Evolutionary conservation across 495 filamentous ascomycete genomes (phyloP), one percentile per base, ranked within the genome.

Genomic region (Annulohypoxylon bovei): DNA sequence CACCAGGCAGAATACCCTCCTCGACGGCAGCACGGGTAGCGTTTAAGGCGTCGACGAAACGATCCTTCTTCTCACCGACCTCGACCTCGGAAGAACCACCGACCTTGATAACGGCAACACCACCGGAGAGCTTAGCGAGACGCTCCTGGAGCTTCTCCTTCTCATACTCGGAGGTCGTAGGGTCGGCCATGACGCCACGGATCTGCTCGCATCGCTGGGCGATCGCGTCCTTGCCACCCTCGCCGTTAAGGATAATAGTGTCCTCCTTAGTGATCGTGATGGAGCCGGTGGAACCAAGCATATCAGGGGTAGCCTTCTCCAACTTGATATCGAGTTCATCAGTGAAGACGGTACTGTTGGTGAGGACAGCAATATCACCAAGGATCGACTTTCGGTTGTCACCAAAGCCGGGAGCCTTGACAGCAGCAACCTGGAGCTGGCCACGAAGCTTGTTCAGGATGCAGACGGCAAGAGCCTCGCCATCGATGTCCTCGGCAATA

Each of bases 231-330:
- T 98, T 98, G 88, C 84, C 91, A 63, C 95, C 95, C 76, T 98
- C 95, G 54, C 95, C 95, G 82, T 99, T 99, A 64, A 99, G 89
- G 78, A 99, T 90, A 82, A 99, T 98, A 76, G 95, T 99, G 82
- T 99, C 95, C 83, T 99, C 95, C 88, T 99, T 99, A 76, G 96
- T 99, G 84, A 99, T 98, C 79, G 95, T 97, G 86, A 99, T 98
- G 64, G 95, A 93, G 71, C 95, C 95, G 70, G 94, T 97, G 52
- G 95, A 94, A 67, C 95, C 95, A 76, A 99, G 93, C 89, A 97
- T 93, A 69, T 99, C 95, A 58, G 90, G 84, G 46, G 93, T 99
- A 69, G 92, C 90, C 90, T 97, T 98, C 84, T 99, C 95, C 42
- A 98, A 92, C 88, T 99, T 99, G 80, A 98, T 88, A 75, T 98